Base-by-base conservation (phyloP, 306 rosid species). In the Myrica gale region DNA sequence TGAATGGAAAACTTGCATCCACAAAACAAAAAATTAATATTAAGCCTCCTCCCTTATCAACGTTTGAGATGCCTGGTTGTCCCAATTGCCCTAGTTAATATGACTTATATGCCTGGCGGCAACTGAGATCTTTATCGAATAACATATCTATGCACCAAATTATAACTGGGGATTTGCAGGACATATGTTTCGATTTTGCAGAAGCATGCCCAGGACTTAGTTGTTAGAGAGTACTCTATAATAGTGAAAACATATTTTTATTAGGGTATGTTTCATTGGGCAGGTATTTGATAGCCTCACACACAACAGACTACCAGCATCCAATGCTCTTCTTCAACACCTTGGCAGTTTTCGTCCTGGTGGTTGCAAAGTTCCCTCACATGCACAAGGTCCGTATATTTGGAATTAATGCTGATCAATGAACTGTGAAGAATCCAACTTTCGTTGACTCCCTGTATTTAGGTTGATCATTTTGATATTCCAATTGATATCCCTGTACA, bases 331-430 rank as follows among this genome's bases (percentile, higher is more conserved):
- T 83, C 76, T 76, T 83, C 10, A 83, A 83, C 62, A 83, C 87
- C 1, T 46, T 83, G 66, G 84, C 84, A 39, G 87, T 83, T 47
- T 83, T 83, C 62, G 76, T 83, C 52, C 62, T 83, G 81, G 87
- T 83, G 66, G 84, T 83, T 32, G 87, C 87, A 5, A 83, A 83
- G 79, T 83, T 83, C 79, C 87, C 87, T 46, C 69, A 83, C 79
- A 83, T 83, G 87, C 87, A 83, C 82, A 83, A 80, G 79, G 87
- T 83, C 58, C 79, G 87, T 11, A 83, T 83, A 80, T 83, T 83
- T 53, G 87, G 87, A 15, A 83, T 83, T 81, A 83, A 83, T 48
- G 84, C 76, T 5, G 86, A 83, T 72, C 75, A 65, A 58, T 83
- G 79, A 83, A 42, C 3, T 54, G 39, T n/a, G 20, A 44, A 44